Base-by-base conservation (phyloP, 148 eudicot genomes). In the Tetragonia tetragonoides region DNA sequence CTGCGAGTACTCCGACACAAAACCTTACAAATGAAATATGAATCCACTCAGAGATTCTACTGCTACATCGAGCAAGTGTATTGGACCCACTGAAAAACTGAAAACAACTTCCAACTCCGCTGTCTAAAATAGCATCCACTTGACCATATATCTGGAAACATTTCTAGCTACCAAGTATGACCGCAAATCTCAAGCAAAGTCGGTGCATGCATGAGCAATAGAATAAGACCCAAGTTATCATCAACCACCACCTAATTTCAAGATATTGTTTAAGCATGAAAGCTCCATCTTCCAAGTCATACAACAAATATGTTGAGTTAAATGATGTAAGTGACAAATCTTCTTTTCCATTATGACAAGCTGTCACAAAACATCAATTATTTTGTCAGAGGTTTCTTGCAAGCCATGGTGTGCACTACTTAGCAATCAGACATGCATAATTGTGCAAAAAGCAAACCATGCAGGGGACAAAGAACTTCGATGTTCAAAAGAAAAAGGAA, bases 251-350 rank as follows among this genome's bases (percentile, higher is more conserved):
- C 20, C 18, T 42, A 3, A 10, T 68, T 21, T 68, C 54, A 44
- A 57, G 46, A 28, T 18, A 42, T 28, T 20, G 12, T 18, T 5
- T 41, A 46, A 46, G 16, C 34, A 69, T 21, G 10, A 11, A 44
- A 15, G 37, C 39, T 23, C 38, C 57, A 47, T 46, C 73, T 70
- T 70, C 73, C 39, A 12, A 24, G 10, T 46, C 39, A 28, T 34
- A 18, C 57, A 12, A 18, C n/a, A 28, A 49, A 71, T 24, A 8
- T 15, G 40, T 28, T 47, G 38, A 17, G 60, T 4, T 40, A 5
- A 12, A 40, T 49, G 72, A 49, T 53, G 72, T 17, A 71, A 34
- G 23, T 75, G 78, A 37, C 28, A 64, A 60, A 28, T 46, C 73
- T 42, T 34, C 38, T 78, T 16, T 46, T 7, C 53, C 39, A 67